Evolutionary conservation across 2,329 filamentous ascomycete genomes (phyloP).

Genomic region (Cladosporium sp.): DNA sequence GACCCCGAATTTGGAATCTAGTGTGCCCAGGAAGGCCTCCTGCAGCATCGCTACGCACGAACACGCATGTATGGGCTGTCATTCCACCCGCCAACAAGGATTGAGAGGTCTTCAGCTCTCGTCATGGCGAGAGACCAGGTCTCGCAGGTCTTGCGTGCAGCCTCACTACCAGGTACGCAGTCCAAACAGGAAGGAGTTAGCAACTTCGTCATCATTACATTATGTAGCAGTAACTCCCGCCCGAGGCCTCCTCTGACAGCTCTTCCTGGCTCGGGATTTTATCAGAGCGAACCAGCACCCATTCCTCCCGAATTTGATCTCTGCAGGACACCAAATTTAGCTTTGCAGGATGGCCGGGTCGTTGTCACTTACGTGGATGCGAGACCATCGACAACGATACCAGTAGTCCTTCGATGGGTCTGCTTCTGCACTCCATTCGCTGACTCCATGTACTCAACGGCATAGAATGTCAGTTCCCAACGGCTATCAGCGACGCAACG

Average conservation of each 20-base stretch:
- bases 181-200: background rate
- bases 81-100: background rate
- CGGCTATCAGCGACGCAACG: background rate
- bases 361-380: background rate
- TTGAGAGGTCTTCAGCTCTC: background rate
- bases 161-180: background rate
- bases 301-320: background rate
- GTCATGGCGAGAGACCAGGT: background rate
- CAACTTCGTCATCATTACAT: background rate
- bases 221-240: background rate
- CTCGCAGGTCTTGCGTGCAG: background rate
- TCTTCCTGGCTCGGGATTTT: background rate
- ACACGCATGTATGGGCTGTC: background rate
- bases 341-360: background rate
- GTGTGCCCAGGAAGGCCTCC: background rate
- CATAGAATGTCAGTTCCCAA: conserved; percentile 8
- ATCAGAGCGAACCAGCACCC: conserved; percentile 10
- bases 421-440: background rate
- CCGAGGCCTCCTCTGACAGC: background rate
- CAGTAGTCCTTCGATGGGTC: background rate
- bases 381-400: conserved; percentile 4
- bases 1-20: background rate
- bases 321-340: background rate
- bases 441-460: background rate
- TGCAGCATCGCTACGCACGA: background rate